phyloP scores from a whole-genome alignment of 208 protist species.

The Acanthamoeba royreba region DNA sequence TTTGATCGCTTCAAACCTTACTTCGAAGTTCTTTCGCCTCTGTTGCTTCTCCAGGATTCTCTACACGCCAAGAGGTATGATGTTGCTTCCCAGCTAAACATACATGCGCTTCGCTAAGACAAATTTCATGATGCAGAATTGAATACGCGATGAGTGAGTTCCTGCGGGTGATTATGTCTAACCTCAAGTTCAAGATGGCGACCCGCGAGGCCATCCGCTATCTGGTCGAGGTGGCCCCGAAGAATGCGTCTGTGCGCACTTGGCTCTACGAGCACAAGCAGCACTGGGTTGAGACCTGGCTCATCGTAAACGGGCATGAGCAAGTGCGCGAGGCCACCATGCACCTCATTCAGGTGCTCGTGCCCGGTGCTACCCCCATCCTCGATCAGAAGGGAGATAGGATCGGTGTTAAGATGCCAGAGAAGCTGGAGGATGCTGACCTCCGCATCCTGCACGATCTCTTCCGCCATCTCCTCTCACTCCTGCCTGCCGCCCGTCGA shows the following conservation, averaged over 20 bases:
- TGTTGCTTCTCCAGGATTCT: conserved; percentile 2
- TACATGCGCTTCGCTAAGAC: not conserved
- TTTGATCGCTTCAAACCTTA: not conserved
- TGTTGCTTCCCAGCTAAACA: not conserved
- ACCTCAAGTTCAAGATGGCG: conserved; percentile 19
- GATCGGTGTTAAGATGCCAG: not conserved
- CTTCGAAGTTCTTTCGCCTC: not conserved
- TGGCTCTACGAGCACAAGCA: conserved; percentile 1
- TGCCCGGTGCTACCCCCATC: not conserved
- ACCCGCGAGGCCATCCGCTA: not conserved
- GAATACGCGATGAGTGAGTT: not conserved
- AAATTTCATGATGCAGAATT: not conserved
- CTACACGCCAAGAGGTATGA: not conserved
- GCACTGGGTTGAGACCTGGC: not conserved
- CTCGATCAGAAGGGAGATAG: not conserved
- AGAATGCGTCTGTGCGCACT: not conserved
- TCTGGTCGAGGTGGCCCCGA: not conserved
- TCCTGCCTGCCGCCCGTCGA: not conserved
- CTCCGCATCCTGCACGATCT: not conserved
- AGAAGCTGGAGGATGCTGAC: not conserved
- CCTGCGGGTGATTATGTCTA: not conserved
- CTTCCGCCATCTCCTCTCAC: not conserved
- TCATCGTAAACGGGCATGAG: not conserved
- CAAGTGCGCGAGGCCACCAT: not conserved
- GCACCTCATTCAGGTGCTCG: not conserved